A percentile compares a stretch with the other conserved stretches of the same genome.
Evolutionary conservation across 345 rosid genomes (phyloP).

Genomic region (Bretschneidera sinensis): DNA sequence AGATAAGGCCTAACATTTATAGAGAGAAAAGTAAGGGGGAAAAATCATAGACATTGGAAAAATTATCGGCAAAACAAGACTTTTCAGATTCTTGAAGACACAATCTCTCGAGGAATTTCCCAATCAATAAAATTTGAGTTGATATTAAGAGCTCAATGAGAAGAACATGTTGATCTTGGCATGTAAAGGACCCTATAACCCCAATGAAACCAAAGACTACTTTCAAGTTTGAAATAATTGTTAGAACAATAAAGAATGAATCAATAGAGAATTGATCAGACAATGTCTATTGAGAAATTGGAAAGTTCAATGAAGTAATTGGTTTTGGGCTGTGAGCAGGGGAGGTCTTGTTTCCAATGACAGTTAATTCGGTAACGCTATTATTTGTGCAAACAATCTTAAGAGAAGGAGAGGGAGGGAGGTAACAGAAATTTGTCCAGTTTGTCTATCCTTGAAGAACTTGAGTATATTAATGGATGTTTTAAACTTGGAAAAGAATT

Average conservation of each 20-base stretch:
- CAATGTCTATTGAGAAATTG: constrained; percentile 32
- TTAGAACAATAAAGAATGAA: constrained; percentile 58
- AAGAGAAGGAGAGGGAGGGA: constrained; percentile 59
- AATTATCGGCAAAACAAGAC: constrained; percentile 57
- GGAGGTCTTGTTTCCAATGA: constrained; percentile 58
- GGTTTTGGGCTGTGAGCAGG: constrained; percentile 21
- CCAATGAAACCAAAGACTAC: constrained; percentile 63
- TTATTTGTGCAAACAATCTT: constrained; percentile 45
- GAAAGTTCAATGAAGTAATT: constrained; percentile 15
- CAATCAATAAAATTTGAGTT: constrained; percentile 76
- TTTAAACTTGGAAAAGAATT: constrained; percentile 52
- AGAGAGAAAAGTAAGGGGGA: too few species aligned
- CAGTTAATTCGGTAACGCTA: constrained; percentile 51
- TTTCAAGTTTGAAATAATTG: constrained; percentile 57
- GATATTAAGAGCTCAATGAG: constrained; percentile 56
- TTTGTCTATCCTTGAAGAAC: constrained; percentile 67
- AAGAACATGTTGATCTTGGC: constrained; percentile 43
- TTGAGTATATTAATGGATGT: constrained; percentile 61
- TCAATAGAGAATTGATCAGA: constrained; percentile 54
- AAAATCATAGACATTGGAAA: too few species aligned
- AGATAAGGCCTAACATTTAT: too few species aligned
- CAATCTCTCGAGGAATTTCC: constrained; percentile 43
- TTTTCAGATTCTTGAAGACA: constrained; percentile 47
- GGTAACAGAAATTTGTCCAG: constrained; percentile 69
- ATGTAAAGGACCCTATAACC: constrained; percentile 74